These are phyloP conservation scores for Pichia sp. DNA, from an alignment of 1,139 yeast genomes.

Conservation along the genomic window DNA sequence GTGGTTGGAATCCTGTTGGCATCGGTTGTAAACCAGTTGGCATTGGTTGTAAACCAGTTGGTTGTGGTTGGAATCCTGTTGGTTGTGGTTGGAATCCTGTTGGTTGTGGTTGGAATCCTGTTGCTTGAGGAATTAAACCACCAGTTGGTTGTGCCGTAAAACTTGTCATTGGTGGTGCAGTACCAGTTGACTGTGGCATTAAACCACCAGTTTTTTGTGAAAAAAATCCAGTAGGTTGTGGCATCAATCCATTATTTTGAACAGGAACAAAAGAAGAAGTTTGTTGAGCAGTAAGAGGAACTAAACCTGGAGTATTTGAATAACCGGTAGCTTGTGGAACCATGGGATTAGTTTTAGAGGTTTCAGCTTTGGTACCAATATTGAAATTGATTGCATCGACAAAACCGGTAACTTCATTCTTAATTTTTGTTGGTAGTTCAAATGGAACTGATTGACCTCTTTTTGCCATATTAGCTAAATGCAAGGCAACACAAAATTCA, in stretches of 20 bases:
- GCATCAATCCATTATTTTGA: constrained; percentile 34
- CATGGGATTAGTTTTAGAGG: constrained; percentile 31
- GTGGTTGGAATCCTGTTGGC: constrained; percentile 35
- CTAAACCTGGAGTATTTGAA: constrained; percentile 30
- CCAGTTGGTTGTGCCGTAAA: constrained; percentile 28
- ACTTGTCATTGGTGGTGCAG: constrained; percentile 21
- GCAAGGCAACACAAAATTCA: constrained; percentile 90
- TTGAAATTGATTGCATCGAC: constrained; percentile 83
- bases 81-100: constrained; percentile 23
- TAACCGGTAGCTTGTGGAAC: constrained; percentile 25
- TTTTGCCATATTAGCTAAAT: constrained; percentile 71
- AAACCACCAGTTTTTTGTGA: constrained; percentile 28
- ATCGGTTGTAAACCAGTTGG: constrained; percentile 32
- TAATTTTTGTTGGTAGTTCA: constrained; percentile 61
- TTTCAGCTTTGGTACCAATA: constrained; percentile 38
- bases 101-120: constrained; percentile 12
- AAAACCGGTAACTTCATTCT: constrained; percentile 77
- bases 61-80: constrained; percentile 29
- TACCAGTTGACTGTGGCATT: constrained; percentile 23
- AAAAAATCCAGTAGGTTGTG: constrained; percentile 32
- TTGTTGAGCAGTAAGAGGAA: constrained; percentile 27
- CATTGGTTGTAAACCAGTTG: constrained; percentile 33
- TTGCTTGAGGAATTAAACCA: constrained; percentile 27
- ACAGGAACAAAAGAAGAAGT: constrained; percentile 38
- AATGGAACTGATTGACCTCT: constrained; percentile 75